phyloP scores from a whole-genome alignment of 2,329 filamentous ascomycete genomes.

The Alternaria arborescens region DNA sequence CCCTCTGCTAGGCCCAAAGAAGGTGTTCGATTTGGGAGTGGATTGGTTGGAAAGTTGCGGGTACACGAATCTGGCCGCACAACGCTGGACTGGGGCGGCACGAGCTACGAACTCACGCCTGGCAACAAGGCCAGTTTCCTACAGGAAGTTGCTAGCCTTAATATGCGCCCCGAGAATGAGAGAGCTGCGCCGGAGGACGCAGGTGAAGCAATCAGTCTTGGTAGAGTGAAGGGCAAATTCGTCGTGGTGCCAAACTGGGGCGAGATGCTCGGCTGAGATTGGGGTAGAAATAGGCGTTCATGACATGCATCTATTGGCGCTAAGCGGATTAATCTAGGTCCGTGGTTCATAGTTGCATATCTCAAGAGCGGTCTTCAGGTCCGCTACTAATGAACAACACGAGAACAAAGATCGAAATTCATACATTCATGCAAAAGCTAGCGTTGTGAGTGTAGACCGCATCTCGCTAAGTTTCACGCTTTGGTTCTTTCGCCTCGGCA shows the following conservation, averaged over 20 bases:
- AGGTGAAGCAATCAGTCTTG: constrained; percentile 64
- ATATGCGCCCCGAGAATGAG: constrained; percentile 45
- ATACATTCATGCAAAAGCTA: neutral
- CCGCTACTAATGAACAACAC: neutral
- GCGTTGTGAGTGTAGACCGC: neutral
- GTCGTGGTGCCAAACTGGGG: constrained; percentile 69
- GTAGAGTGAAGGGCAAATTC: constrained; percentile 70
- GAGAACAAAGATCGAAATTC: neutral
- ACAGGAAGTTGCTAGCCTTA: constrained; percentile 63
- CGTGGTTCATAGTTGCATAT: neutral
- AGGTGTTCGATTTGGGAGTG: constrained; percentile 57
- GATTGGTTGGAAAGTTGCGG: constrained; percentile 67
- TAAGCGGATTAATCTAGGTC: neutral
- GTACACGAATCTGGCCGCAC: constrained; percentile 69
- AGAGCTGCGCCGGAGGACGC: constrained; percentile 47
- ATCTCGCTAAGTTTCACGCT: neutral
- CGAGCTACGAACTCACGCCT: constrained; percentile 65
- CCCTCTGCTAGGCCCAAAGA: constrained; percentile 21
- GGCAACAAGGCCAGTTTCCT: constrained; percentile 66
- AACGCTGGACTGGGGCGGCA: constrained; percentile 70
- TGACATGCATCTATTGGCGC: constrained; percentile 5
- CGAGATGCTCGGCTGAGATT: constrained; percentile 54
- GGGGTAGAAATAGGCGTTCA: neutral
- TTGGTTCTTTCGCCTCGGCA: neutral
- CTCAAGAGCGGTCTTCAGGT: neutral